Conservation (phyloP, 2,329 filamentous ascomycete species). For the Akanthomyces uredinophilus region DNA sequence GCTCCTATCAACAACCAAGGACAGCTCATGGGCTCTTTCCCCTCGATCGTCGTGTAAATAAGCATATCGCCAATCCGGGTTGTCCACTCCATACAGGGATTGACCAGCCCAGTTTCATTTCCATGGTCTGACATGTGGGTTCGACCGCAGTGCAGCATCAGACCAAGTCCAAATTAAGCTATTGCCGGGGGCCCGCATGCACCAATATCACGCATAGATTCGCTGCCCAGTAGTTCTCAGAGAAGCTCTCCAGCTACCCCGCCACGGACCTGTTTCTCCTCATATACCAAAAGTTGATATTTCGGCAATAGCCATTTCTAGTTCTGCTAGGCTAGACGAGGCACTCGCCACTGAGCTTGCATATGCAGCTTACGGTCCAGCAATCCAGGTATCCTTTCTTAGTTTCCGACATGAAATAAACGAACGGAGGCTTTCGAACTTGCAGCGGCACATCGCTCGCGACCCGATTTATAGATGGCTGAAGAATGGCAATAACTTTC, state of each 20-base stretch:
- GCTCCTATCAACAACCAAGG: no score
- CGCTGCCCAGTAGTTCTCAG: not conserved
- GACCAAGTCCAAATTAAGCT: not conserved
- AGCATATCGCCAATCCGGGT: not conserved
- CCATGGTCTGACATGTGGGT: not conserved
- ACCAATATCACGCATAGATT: not conserved
- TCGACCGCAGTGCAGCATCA: not conserved
- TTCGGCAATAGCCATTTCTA: not conserved
- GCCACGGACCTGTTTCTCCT: not conserved
- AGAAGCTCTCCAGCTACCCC: not conserved
- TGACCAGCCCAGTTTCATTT: not conserved
- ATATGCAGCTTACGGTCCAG: not conserved
- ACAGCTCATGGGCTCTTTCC: no score
- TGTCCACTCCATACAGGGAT: not conserved
- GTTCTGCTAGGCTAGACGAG: not conserved
- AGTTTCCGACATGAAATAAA: not conserved
- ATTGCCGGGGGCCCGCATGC: not conserved
- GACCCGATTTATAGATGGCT: not conserved
- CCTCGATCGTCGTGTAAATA: not conserved
- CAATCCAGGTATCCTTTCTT: not conserved
- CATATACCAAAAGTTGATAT: no score
- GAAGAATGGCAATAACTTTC: not conserved
- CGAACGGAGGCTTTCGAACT: not conserved
- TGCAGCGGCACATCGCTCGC: not conserved
- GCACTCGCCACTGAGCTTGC: not conserved